Evolutionary conservation across 768 basidiomycete species (phyloP).

Genomic region (Auriscalpium vulgare): DNA sequence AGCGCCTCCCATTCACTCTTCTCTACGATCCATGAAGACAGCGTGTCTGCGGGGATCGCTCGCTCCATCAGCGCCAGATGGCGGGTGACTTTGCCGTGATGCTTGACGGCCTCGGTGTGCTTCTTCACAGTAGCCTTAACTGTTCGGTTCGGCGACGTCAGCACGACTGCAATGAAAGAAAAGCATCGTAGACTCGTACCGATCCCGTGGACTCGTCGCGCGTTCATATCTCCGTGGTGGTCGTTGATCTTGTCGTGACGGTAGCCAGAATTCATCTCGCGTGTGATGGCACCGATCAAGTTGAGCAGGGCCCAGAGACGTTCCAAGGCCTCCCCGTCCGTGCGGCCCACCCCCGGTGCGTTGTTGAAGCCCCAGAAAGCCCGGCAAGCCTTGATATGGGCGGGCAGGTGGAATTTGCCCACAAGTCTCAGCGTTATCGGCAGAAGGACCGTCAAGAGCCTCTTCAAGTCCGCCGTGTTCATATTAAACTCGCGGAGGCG

Average conservation of each 20-base stretch:
- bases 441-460: background rate
- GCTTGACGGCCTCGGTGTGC: too few species aligned
- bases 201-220: background rate
- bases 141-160: too few species aligned
- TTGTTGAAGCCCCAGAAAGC: conserved; percentile 4
- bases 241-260: conserved; percentile 1
- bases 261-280: conserved; percentile 14
- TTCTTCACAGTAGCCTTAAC: too few species aligned
- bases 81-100: too few species aligned
- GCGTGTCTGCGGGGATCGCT: background rate
- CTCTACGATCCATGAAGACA: background rate
- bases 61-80: too few species aligned
- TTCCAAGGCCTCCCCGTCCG: conserved; percentile 1
- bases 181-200: conserved; percentile 9
- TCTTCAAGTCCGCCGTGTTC: background rate
- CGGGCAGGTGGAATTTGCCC: conserved; percentile 12
- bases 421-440: background rate
- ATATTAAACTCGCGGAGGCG: background rate
- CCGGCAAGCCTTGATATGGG: background rate
- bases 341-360: conserved; percentile 8
- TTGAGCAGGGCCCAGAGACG: conserved; percentile 13
- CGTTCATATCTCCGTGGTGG: background rate
- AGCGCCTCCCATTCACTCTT: background rate
- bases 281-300: background rate
- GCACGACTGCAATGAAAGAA: too few species aligned